phyloP scores from a whole-genome alignment of 805 yeast genomes.

The Wickerhamiella dianesei region DNA sequence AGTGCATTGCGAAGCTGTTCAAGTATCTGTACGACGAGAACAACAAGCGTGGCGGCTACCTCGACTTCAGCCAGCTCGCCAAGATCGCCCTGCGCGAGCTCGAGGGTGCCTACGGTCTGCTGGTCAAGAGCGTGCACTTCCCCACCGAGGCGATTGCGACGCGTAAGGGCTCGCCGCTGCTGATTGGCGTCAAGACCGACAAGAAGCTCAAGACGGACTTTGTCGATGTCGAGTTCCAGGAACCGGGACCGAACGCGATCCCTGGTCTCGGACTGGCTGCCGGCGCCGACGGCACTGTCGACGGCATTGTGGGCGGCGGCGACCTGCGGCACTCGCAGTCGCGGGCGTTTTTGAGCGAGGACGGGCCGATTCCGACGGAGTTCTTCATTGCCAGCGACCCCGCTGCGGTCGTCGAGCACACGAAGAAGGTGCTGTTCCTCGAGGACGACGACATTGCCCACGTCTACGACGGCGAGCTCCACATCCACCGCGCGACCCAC shows the following conservation, averaged over 20 bases:
- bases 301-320: conserved; percentile 25
- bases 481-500: conserved; percentile 89
- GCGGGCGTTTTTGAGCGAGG: conserved; percentile 91
- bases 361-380: conserved; percentile 91
- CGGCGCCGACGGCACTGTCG: conserved; percentile 32
- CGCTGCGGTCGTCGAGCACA: conserved; percentile 89
- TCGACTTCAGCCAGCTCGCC: conserved; percentile 84
- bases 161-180: conserved; percentile 93
- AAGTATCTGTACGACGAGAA: conserved; percentile 80
- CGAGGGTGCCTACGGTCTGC: conserved; percentile 94
- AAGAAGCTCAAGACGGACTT: conserved; percentile 92
- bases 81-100: conserved; percentile 84
- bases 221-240: conserved; percentile 96
- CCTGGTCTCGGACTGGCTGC: conserved; percentile 12
- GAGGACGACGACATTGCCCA: conserved; percentile 99
- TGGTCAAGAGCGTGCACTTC: conserved; percentile 80
- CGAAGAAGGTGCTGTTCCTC: conserved; percentile 88
- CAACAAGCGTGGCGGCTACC: conserved; percentile 40
- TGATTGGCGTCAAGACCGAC: conserved; percentile 91
- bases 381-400: conserved; percentile 95
- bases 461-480: conserved; percentile 94
- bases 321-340: conserved; percentile 78
- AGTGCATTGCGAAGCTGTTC: conserved; percentile 90
- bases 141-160: conserved; percentile 96
- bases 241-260: conserved; percentile 21